Percentiles rank a stretch among this genome's conserved stretches.
phyloP scores from a whole-genome alignment of 2,329 filamentous ascomycete genomes.

The Fusarium robinianum region DNA sequence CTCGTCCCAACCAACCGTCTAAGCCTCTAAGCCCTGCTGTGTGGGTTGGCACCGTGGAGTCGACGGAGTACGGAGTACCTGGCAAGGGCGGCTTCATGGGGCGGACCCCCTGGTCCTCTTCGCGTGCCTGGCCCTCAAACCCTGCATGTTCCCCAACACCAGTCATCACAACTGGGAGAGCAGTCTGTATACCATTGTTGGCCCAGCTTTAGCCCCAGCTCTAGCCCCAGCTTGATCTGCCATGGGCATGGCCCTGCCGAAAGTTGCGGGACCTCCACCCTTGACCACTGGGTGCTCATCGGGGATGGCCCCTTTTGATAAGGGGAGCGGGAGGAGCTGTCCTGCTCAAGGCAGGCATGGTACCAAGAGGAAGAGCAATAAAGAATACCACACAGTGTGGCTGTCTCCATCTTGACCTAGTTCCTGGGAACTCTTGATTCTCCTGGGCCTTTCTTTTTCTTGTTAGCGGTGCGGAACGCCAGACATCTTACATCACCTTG shows the following conservation, averaged over 20 bases:
- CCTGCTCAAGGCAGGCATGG: constrained; percentile 28
- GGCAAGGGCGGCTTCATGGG: constrained; percentile 26
- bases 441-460: constrained; percentile 30
- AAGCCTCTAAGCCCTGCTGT: constrained; percentile 37
- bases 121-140: constrained; percentile 26
- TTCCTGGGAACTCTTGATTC: constrained; percentile 27
- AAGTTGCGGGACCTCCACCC: constrained; percentile 28
- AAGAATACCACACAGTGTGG: constrained; percentile 36
- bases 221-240: constrained; percentile 30
- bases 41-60: constrained; percentile 26
- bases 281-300: constrained; percentile 17
- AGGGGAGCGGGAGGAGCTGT: constrained; percentile 30
- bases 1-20: constrained; percentile 25
- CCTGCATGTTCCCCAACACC: constrained; percentile 31
- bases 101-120: constrained; percentile 22
- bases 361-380: constrained; percentile 32
- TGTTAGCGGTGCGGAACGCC: constrained; percentile 25
- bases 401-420: constrained; percentile 28
- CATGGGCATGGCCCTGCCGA: constrained; percentile 25
- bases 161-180: constrained; percentile 23
- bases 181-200: constrained; percentile 27
- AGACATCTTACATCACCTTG: constrained; percentile 35
- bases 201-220: constrained; percentile 30
- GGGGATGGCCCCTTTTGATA: constrained; percentile 30
- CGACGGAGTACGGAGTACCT: too few relatives aligned